A percentile compares a stretch with the other conserved stretches of the same genome.
phyloP scores from a whole-genome alignment of 768 basidiomycete genomes.

The Calocybe cyanea region DNA sequence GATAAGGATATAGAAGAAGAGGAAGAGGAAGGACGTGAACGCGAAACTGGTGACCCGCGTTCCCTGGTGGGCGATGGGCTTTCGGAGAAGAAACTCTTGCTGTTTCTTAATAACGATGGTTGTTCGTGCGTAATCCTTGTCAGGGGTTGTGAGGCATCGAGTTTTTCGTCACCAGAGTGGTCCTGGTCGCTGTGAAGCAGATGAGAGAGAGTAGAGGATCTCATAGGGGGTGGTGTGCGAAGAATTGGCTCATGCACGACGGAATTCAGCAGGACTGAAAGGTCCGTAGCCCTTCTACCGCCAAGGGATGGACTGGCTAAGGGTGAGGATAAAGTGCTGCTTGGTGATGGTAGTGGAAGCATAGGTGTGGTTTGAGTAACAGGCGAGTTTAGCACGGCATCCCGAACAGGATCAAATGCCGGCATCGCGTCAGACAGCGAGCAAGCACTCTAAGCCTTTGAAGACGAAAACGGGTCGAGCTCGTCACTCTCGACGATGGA shows the following conservation, averaged over 20 bases:
- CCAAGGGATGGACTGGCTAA: constrained; percentile 43
- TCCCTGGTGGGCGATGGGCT: constrained; percentile 22
- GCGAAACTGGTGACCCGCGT: constrained; percentile 25
- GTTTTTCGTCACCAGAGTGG: constrained; percentile 26
- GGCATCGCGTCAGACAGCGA: constrained; percentile 43
- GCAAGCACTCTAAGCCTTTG: constrained; percentile 12
- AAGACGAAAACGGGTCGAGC: constrained; percentile 14
- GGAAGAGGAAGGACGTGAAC: constrained; percentile 34
- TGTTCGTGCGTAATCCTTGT: constrained; percentile 19
- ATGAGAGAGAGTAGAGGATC: constrained; percentile 43
- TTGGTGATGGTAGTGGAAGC: constrained; percentile 21
- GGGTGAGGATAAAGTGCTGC: constrained; percentile 29
- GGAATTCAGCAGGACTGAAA: constrained; percentile 74
- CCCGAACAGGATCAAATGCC: constrained; percentile 82
- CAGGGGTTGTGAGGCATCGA: constrained; percentile 27
- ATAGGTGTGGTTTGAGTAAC: constrained; percentile 38
- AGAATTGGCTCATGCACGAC: constrained; percentile 31
- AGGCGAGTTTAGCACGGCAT: constrained; percentile 81
- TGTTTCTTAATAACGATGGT: constrained; percentile 14
- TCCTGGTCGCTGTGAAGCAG: constrained; percentile 31
- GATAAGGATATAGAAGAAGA: constrained; percentile 27
- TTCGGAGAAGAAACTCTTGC: constrained; percentile 20
- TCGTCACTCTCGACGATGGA: constrained; percentile 18
- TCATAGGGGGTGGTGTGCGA: constrained; percentile 27
- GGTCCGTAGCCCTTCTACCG: constrained; percentile 67